These are phyloP conservation scores for Geranomyces variabilis DNA, from an alignment of 192 early-diverging fungal species.

Conservation along the genomic window DNA sequence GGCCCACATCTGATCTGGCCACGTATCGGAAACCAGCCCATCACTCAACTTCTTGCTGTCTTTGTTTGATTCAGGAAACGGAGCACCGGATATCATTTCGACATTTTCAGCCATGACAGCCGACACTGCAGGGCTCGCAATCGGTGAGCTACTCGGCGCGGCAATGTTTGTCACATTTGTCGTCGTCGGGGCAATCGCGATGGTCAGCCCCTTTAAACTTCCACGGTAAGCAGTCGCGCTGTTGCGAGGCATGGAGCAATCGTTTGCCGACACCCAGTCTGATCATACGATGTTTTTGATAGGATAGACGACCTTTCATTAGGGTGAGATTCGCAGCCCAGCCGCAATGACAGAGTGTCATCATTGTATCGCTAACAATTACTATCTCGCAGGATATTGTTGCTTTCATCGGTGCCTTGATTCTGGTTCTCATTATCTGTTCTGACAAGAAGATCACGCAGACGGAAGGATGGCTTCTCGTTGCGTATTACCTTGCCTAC, in stretches of 20 bases:
- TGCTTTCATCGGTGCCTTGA: slow-evolving; percentile 71
- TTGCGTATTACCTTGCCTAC: slow-evolving; percentile 65
- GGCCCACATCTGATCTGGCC: neutral
- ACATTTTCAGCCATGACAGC: slow-evolving; percentile 67
- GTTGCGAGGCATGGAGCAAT: no score
- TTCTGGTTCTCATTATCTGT: slow-evolving; percentile 56
- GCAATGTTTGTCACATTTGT: slow-evolving; percentile 82
- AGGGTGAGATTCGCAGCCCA: neutral
- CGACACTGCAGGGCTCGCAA: slow-evolving; percentile 62
- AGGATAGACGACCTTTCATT: slow-evolving; percentile 32
- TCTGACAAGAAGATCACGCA: slow-evolving; percentile 60
- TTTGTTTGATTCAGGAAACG: slow-evolving; percentile 71
- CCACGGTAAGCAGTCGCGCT: slow-evolving; percentile 18
- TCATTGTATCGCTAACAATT: no score
- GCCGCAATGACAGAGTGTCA: no score
- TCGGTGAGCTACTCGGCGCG: slow-evolving; percentile 92
- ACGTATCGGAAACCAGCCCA: no score
- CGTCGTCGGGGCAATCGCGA: slow-evolving; percentile 81
- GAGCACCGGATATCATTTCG: slow-evolving; percentile 88
- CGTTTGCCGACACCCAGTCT: no score
- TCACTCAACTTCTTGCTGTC: neutral
- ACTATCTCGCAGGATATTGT: slow-evolving; percentile 69
- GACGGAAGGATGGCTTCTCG: slow-evolving; percentile 56
- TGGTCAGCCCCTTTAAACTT: slow-evolving; percentile 74
- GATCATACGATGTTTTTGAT: no score